Conservation (phyloP, 2,329 filamentous ascomycete species). For the Fusarium sp. region DNA sequence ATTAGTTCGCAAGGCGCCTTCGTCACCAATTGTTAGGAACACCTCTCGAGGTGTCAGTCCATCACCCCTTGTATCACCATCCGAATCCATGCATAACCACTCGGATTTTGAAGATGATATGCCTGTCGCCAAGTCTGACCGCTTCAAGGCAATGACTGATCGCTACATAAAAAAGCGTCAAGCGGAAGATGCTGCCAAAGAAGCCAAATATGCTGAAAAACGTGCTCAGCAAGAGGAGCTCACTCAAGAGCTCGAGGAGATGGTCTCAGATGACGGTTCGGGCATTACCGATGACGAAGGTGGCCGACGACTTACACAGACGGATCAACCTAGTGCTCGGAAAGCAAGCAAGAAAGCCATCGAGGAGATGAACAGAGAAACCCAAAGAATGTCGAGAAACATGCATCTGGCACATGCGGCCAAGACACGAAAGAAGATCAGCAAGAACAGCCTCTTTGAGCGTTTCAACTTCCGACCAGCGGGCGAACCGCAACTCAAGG, state of each 20-base stretch:
- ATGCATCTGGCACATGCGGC: conserved; percentile 93
- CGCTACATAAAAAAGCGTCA: conserved; percentile 79
- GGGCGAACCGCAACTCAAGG: conserved; percentile 54
- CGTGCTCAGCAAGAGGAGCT: conserved; percentile 54
- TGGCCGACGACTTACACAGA: conserved; percentile 76
- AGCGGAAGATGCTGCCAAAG: conserved; percentile 73
- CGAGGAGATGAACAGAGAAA: conserved; percentile 95
- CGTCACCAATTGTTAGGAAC: conserved; percentile 51
- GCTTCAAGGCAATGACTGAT: conserved; percentile 79
- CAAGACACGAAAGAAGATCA: conserved; percentile 91
- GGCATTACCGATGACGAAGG: conserved; percentile 72
- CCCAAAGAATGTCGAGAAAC: conserved; percentile 88
- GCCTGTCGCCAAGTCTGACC: conserved; percentile 64
- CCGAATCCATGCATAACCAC: conserved; percentile 51
- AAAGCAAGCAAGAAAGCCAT: conserved; percentile 95
- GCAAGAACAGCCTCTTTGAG: conserved; percentile 84
- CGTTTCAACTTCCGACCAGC: conserved; percentile 80
- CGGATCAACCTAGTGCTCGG: conserved; percentile 73
- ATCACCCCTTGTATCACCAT: conserved; percentile 66
- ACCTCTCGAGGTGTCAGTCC: conserved; percentile 54
- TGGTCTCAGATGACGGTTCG: conserved; percentile 57
- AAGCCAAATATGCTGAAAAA: conserved; percentile 62
- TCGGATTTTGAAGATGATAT: conserved; percentile 63
- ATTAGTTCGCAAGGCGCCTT: conserved; percentile 53
- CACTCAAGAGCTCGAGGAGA: conserved; percentile 54